Conservation (phyloP, 2,329 filamentous ascomycete genomes). For the Colletotrichum sp. region DNA sequence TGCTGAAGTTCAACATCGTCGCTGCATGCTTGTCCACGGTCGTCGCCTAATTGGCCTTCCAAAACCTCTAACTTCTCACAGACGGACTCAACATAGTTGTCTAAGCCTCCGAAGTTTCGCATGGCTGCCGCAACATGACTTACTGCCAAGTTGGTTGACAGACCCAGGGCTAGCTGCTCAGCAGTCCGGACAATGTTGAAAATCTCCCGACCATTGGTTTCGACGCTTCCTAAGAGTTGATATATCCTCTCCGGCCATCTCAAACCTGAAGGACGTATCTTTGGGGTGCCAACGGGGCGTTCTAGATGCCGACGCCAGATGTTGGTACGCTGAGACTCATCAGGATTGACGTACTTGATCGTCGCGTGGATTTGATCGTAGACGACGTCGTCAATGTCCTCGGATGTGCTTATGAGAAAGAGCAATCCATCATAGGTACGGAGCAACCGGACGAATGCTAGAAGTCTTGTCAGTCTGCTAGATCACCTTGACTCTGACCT, state of each 20-base stretch:
- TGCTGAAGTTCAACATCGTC: neutral
- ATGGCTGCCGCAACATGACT: neutral
- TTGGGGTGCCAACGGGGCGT: neutral
- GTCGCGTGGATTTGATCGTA: neutral
- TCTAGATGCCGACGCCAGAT: neutral
- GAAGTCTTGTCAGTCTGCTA: neutral
- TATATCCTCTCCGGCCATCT: neutral
- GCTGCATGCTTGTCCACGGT: accelerated
- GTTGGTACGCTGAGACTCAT: neutral
- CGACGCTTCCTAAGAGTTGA: neutral
- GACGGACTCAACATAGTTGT: accelerated
- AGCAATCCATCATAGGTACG: neutral
- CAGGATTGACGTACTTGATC: neutral
- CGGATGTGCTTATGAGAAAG: neutral
- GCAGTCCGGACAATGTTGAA: neutral
- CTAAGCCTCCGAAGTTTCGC: neutral
- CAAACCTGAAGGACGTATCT: accelerated
- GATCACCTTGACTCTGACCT: accelerated
- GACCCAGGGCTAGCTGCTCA: neutral
- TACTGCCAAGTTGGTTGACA: neutral
- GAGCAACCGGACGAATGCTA: accelerated
- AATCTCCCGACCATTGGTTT: neutral
- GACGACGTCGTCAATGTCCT: neutral
- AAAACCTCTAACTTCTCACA: neutral
- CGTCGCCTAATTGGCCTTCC: no score